Evolutionary conservation across 1,139 yeast genomes (phyloP).

Genomic region (Pichia sp.): DNA sequence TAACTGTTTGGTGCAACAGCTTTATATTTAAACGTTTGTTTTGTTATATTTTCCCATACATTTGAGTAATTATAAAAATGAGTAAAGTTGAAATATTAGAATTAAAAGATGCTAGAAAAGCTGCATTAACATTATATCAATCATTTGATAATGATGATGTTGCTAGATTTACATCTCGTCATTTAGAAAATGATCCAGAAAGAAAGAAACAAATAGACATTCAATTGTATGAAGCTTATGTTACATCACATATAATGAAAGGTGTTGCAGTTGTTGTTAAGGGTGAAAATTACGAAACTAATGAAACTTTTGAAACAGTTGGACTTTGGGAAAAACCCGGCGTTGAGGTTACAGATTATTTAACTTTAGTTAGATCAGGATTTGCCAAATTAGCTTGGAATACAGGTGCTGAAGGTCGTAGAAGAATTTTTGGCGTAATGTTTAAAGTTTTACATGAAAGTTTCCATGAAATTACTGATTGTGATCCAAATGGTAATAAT

Average conservation of each 20-base stretch:
- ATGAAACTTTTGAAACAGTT: conserved; percentile 51
- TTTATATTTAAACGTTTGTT: too few species aligned
- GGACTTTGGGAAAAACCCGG: conserved; percentile 58
- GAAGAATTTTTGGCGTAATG: conserved; percentile 50
- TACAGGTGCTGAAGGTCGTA: conserved; percentile 47
- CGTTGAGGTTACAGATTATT: conserved; percentile 42
- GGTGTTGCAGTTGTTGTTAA: conserved; percentile 48
- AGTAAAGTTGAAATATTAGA: conserved; percentile 29
- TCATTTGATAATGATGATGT: conserved; percentile 50
- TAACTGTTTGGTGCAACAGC: too few species aligned
- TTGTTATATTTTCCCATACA: too few species aligned
- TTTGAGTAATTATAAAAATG: neutral
- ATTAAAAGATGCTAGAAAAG: conserved; percentile 43
- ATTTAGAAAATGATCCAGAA: conserved; percentile 35
- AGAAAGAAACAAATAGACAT: conserved; percentile 38
- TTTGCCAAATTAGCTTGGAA: conserved; percentile 48
- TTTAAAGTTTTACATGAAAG: conserved; percentile 52
- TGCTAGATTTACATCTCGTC: conserved; percentile 42
- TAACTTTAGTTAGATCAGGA: conserved; percentile 51
- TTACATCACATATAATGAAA: conserved; percentile 49
- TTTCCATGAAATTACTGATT: conserved; percentile 27
- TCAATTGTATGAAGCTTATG: conserved; percentile 49
- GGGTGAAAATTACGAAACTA: conserved; percentile 27
- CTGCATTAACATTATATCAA: conserved; percentile 46
- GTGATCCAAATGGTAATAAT: conserved; percentile 31